Evolutionary conservation across 75 land plant species (phyloP).

Genomic region (Isoetes taiwanensis): DNA sequence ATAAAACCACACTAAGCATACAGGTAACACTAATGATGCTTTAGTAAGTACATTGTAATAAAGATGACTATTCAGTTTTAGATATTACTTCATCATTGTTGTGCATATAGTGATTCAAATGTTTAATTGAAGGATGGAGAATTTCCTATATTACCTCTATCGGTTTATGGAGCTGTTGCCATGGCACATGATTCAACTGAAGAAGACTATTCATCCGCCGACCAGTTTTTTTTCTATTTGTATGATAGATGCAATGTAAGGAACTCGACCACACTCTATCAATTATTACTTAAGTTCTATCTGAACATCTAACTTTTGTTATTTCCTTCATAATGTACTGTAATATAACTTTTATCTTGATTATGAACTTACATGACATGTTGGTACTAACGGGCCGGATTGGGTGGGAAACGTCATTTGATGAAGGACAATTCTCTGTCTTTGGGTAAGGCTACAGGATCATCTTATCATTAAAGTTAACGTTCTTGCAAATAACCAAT

Average conservation of each 20-base stretch:
- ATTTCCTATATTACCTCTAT: slow-evolving; percentile 82
- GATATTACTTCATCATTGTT: background rate
- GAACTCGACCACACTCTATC: background rate
- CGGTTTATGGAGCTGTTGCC: slow-evolving; percentile 95
- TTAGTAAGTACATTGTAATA: background rate
- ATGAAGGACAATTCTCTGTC: slow-evolving; percentile 95
- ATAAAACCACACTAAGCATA: slow-evolving; percentile 61
- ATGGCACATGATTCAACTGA: slow-evolving; percentile 79
- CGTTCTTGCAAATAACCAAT: background rate
- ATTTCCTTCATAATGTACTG: no score
- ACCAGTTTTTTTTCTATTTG: slow-evolving; percentile 88
- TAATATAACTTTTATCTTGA: no score
- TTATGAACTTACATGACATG: background rate
- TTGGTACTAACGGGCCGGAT: slow-evolving; percentile 45
- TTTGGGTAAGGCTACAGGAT: slow-evolving; percentile 48
- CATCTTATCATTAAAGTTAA: background rate
- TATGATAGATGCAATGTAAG: slow-evolving; percentile 85
- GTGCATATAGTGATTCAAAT: background rate
- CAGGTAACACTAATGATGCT: slow-evolving; percentile 39
- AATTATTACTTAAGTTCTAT: background rate
- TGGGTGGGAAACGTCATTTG: slow-evolving; percentile 91
- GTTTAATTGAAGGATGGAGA: slow-evolving; percentile 64
- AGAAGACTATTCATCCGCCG: slow-evolving; percentile 77
- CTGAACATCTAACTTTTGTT: no score
- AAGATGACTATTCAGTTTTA: background rate